These are phyloP conservation scores for Pichia thaimueangensis DNA, from an alignment of 805 yeast genomes.

Conservation along the genomic window DNA sequence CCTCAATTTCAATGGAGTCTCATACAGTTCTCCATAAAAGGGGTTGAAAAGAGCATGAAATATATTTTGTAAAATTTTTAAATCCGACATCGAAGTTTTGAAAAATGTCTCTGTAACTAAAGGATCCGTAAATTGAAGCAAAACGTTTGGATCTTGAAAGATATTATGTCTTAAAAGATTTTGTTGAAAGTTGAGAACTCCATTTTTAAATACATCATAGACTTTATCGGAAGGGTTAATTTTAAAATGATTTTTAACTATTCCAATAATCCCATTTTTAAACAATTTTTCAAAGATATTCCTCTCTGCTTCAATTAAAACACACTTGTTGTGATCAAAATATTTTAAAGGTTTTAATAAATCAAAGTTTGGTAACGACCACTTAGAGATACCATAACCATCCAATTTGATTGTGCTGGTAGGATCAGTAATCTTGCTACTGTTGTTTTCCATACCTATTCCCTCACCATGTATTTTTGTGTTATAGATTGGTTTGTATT, in stretches of 20 bases:
- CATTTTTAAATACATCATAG: not conserved
- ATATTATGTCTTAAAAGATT: not conserved
- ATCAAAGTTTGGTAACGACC: too few relatives aligned
- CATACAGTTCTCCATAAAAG: not conserved
- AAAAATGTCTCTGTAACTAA: not conserved
- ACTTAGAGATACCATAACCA: too few relatives aligned
- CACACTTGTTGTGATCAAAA: not conserved
- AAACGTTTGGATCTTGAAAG: not conserved
- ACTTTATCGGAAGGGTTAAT: not conserved
- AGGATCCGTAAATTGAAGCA: not conserved
- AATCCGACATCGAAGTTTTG: not conserved
- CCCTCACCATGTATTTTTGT: not conserved
- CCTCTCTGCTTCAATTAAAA: slow-evolving; percentile 1
- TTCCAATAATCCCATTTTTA: not conserved
- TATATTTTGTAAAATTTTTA: slow-evolving; percentile 1
- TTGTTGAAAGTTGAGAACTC: not conserved
- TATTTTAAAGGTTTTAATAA: not conserved
- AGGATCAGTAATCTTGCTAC: too few relatives aligned
- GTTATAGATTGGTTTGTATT: not conserved
- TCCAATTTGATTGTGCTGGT: too few relatives aligned
- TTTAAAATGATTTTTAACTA: slow-evolving; percentile 1
- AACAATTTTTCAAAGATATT: slow-evolving; percentile 1
- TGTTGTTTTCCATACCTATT: too few relatives aligned
- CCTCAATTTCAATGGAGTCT: not conserved
- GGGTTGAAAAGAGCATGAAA: not conserved